These are phyloP conservation scores for Gaeumannomyces tritici DNA, from an alignment of 2,329 filamentous ascomycete genomes.

Conservation along the genomic window DNA sequence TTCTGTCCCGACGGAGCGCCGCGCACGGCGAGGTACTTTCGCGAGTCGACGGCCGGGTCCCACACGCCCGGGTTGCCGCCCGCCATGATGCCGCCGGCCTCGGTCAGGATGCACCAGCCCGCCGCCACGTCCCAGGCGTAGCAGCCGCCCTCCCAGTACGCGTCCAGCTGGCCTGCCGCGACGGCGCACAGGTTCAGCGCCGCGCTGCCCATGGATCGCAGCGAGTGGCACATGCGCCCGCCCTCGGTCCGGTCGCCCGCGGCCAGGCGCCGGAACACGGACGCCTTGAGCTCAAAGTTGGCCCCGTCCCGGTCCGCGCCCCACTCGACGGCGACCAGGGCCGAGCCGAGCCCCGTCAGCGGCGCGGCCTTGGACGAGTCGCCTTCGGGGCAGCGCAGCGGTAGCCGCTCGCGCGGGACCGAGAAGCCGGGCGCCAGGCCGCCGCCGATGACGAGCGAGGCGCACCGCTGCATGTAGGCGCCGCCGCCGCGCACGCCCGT, in stretches of 20 bases:
- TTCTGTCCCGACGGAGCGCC: conserved; percentile 50
- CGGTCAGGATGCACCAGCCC: conserved; percentile 65
- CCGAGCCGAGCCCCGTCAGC: conserved; percentile 48
- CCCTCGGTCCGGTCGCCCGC: conserved; percentile 56
- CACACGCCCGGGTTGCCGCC: conserved; percentile 66
- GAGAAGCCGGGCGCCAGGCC: not conserved
- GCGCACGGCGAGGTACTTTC: conserved; percentile 54
- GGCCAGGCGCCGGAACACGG: conserved; percentile 54
- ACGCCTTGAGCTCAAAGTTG: conserved; percentile 61
- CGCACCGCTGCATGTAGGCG: conserved; percentile 44
- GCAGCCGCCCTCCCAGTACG: conserved; percentile 77
- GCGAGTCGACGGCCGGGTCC: conserved; percentile 48
- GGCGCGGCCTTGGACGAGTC: conserved; percentile 37
- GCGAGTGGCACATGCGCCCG: conserved; percentile 66
- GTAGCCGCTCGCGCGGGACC: conserved; percentile 7
- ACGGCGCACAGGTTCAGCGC: conserved; percentile 67
- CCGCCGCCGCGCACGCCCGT: conserved; percentile 60
- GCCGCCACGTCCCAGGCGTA: conserved; percentile 84
- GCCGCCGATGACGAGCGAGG: conserved; percentile 25
- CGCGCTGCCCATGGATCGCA: conserved; percentile 63
- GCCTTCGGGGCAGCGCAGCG: conserved; percentile 20
- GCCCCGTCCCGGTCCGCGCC: conserved; percentile 57
- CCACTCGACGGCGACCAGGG: conserved; percentile 66
- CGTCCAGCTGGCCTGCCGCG: conserved; percentile 60
- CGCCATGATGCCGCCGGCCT: conserved; percentile 65